Conservation (phyloP, 495 filamentous ascomycete genomes). For the Penicillium mononematosum region DNA sequence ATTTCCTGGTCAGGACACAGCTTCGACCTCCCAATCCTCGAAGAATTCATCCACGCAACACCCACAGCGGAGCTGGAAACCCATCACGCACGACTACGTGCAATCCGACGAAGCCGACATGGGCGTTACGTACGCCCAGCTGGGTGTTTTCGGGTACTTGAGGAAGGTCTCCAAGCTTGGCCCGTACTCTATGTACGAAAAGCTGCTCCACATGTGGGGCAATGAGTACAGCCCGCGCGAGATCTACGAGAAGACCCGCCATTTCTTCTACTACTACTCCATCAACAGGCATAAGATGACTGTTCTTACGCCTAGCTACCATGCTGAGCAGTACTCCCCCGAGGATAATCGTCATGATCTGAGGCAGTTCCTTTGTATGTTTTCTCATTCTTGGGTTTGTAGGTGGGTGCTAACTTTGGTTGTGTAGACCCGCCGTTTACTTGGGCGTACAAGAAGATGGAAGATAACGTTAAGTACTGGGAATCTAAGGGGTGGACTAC, state of each 20-base stretch:
- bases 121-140: conserved; percentile 58
- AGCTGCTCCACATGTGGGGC: conserved; percentile 69
- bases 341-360: conserved; percentile 72
- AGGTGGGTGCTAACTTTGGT: background rate
- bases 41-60: conserved; percentile 68
- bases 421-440: conserved; percentile 36
- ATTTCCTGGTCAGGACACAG: conserved; percentile 61
- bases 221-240: conserved; percentile 46
- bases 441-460: conserved; percentile 46
- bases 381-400: background rate
- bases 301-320: conserved; percentile 59
- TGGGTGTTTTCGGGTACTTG: conserved; percentile 59
- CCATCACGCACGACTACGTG: conserved; percentile 59
- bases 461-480: conserved; percentile 41
- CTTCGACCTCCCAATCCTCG: conserved; percentile 71
- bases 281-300: conserved; percentile 70
- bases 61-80: conserved; percentile 87
- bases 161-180: conserved; percentile 73
- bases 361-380: conserved; percentile 54
- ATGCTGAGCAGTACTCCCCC: conserved; percentile 54
- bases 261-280: conserved; percentile 32
- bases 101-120: conserved; percentile 71
- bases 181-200: conserved; percentile 68
- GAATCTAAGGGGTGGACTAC: conserved; percentile 40
- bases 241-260: conserved; percentile 60